Conservation (phyloP, 208 protist species). For the Leishmania tropica region DNA sequence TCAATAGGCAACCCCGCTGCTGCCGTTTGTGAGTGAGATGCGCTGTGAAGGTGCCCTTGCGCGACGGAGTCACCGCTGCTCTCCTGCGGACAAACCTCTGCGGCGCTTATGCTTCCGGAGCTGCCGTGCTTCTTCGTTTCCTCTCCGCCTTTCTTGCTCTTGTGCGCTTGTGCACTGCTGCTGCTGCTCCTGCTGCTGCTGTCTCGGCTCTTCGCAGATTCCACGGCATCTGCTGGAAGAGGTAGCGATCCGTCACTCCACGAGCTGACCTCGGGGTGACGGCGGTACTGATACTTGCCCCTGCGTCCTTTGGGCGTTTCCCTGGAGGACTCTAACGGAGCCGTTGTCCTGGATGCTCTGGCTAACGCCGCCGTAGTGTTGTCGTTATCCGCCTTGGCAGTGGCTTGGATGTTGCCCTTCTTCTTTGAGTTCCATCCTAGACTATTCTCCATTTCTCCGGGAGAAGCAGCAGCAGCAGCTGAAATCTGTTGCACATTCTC, state of each 20-base stretch:
- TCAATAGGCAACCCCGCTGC: not conserved
- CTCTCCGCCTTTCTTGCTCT: not conserved
- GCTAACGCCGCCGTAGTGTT: not conserved
- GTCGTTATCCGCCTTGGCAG: not conserved
- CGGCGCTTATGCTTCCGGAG: not conserved
- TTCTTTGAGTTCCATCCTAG: not conserved
- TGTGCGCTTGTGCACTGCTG: not conserved
- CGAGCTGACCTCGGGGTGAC: not conserved
- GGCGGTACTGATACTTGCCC: not conserved
- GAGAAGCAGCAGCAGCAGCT: not conserved
- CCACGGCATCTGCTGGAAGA: not conserved
- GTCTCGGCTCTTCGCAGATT: not conserved
- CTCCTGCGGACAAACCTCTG: not conserved
- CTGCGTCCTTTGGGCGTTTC: not conserved
- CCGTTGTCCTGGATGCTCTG: not conserved
- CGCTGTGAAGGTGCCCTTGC: not conserved
- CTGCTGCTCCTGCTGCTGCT: not conserved
- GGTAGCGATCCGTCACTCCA: not conserved
- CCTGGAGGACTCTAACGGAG: not conserved
- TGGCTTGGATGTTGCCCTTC: not conserved
- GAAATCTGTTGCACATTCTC: not conserved
- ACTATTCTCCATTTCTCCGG: not conserved
- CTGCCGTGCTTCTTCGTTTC: not conserved
- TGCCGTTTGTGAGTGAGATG: not conserved
- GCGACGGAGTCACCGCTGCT: not conserved